A percentile compares a stretch with the other conserved stretches of the same genome.
Evolutionary conservation across 129 eudicot species (phyloP).

Genomic region (Rutidosis leptorrhynchoides): DNA sequence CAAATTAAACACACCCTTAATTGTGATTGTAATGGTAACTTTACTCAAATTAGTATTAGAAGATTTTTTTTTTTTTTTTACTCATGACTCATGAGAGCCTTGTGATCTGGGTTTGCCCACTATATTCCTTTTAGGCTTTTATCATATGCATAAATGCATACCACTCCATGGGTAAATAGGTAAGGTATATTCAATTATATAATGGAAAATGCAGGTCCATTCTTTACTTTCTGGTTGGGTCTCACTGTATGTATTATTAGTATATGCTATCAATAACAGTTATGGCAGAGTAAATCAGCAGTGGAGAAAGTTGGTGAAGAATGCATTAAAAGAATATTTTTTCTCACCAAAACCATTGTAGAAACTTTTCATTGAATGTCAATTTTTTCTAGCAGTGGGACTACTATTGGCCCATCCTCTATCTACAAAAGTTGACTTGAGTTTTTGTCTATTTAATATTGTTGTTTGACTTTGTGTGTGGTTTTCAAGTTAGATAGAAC

Average conservation of each 20-base stretch:
- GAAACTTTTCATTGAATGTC: background rate
- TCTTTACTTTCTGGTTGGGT: conserved; percentile 16
- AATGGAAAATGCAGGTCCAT: conserved; percentile 22
- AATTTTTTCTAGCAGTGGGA: background rate
- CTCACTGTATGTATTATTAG: conserved; percentile 13
- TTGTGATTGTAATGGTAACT: conserved; percentile 26
- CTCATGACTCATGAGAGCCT: conserved; percentile 14
- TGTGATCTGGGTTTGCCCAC: conserved; percentile 25
- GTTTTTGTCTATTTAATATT: no score
- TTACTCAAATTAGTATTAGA: background rate
- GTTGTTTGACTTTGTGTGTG: no score
- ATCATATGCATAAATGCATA: no score
- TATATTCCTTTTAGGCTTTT: conserved; percentile 11
- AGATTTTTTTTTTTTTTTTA: no score
- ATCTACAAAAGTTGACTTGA: background rate
- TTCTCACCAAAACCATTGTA: conserved; percentile 4
- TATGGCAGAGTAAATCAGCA: conserved; percentile 15
- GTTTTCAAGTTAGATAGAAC: no score
- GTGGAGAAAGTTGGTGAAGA: conserved; percentile 27
- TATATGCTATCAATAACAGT: conserved; percentile 8
- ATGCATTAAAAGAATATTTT: conserved; percentile 8
- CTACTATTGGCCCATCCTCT: background rate
- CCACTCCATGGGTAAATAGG: conserved; percentile 18
- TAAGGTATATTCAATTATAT: background rate
- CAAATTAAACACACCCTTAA: no score